Evolutionary conservation across 179 eudicot species (phyloP).

Genomic region (Pouteria campechiana): DNA sequence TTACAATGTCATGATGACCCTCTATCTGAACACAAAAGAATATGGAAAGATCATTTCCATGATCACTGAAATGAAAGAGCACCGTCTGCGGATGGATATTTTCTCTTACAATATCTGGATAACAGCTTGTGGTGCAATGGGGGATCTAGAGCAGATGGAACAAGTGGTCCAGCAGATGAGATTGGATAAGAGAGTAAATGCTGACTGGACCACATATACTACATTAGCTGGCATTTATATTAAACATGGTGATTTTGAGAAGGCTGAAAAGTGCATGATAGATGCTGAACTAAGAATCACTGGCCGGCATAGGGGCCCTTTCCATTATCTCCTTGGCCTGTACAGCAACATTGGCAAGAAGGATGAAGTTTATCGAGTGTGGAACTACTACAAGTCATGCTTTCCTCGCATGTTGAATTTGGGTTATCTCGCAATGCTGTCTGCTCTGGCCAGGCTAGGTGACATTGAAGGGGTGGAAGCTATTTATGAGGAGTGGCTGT

Average conservation of each 20-base stretch:
- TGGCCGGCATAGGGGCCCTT: constrained; percentile 49
- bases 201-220: constrained; percentile 78
- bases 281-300: constrained; percentile 45
- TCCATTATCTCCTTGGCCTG: constrained; percentile 64
- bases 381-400: constrained; percentile 53
- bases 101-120: constrained; percentile 84
- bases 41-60: constrained; percentile 48
- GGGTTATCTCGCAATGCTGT: constrained; percentile 58
- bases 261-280: constrained; percentile 55
- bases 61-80: constrained; percentile 59
- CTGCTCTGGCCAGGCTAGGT: constrained; percentile 49
- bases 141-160: constrained; percentile 59
- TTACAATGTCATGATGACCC: constrained; percentile 80
- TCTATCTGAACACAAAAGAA: constrained; percentile 63
- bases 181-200: constrained; percentile 22
- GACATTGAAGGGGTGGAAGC: constrained; percentile 71
- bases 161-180: constrained; percentile 52
- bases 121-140: constrained; percentile 53
- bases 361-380: constrained; percentile 65
- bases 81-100: constrained; percentile 39
- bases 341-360: constrained; percentile 60
- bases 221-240: constrained; percentile 68
- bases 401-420: constrained; percentile 46
- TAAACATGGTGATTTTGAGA: constrained; percentile 32
- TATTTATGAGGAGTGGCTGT: constrained; percentile 61